These are phyloP conservation scores for Plantago major DNA, from an alignment of 257 asterid genomes.

Conservation along the genomic window DNA sequence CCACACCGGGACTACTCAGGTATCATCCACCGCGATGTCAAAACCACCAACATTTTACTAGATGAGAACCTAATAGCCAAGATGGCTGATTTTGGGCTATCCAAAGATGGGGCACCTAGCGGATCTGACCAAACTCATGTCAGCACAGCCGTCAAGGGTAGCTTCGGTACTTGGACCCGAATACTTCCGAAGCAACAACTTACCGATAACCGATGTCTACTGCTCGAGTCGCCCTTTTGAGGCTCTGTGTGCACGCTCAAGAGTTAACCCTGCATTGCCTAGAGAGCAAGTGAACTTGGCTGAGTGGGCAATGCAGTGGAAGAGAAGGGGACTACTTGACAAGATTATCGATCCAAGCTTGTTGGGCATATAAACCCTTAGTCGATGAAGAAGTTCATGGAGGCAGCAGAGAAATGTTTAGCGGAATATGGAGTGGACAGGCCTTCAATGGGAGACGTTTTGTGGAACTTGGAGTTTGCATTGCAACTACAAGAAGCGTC, in stretches of 20 bases:
- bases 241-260: constrained; percentile 74
- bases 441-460: constrained; percentile 92
- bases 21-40: constrained; percentile 88
- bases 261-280: constrained; percentile 70
- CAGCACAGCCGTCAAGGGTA: constrained; percentile 95
- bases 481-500: constrained; percentile 76
- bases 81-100: constrained; percentile 93
- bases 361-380: constrained; percentile 60
- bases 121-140: constrained; percentile 57
- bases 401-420: constrained; percentile 90
- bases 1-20: constrained; percentile 82
- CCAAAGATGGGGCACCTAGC: constrained; percentile 59
- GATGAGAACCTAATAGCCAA: constrained; percentile 74
- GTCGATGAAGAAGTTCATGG: constrained; percentile 68
- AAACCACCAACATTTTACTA: constrained; percentile 71
- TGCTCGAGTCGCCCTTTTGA: constrained; percentile 66
- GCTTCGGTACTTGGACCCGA: constrained; percentile 85
- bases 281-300: constrained; percentile 94
- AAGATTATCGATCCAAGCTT: constrained; percentile 73
- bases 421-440: constrained; percentile 85
- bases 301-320: constrained; percentile 96
- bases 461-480: constrained; percentile 85
- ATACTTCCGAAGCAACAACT: constrained; percentile 85
- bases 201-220: constrained; percentile 85
- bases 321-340: constrained; percentile 69